Percentiles rank a stretch among this genome's conserved stretches.
phyloP scores from a whole-genome alignment of 2,329 filamentous ascomycete species.

The Alternaria postmessia region DNA sequence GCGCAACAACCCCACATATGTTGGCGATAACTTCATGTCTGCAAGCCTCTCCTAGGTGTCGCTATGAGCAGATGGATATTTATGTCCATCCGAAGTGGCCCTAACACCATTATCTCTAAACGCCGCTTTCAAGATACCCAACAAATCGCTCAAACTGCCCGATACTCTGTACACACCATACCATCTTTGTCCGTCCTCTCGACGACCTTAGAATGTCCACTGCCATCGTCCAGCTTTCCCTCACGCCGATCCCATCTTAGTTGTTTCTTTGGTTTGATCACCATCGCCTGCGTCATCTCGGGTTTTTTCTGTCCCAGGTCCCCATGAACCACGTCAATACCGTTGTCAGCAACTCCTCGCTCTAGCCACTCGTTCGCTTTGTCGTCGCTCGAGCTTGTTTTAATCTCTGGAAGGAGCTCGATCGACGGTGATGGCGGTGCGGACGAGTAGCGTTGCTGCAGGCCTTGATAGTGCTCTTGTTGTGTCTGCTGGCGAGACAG shows the following conservation, averaged over 20 bases:
- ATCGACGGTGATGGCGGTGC: slow-evolving; percentile 15
- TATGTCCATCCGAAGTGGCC: background rate
- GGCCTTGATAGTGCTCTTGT: slow-evolving; percentile 11
- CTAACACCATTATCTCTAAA: background rate
- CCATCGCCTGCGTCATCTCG: slow-evolving; percentile 3
- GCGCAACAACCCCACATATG: background rate
- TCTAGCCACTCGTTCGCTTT: slow-evolving; percentile 30
- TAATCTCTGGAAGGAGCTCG: slow-evolving; percentile 21
- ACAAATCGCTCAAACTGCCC: background rate
- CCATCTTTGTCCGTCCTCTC: background rate
- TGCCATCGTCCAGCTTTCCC: background rate
- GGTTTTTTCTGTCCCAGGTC: slow-evolving; percentile 11
- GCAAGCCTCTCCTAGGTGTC: background rate
- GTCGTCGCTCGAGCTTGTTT: slow-evolving; percentile 19
- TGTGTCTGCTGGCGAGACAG: slow-evolving; percentile 12
- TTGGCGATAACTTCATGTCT: background rate
- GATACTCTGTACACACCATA: background rate
- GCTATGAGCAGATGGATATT: background rate
- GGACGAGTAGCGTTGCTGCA: slow-evolving; percentile 15
- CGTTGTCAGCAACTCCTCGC: slow-evolving; percentile 10
- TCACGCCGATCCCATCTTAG: slow-evolving; percentile 13
- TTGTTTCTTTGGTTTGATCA: slow-evolving; percentile 8
- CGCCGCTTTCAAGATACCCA: background rate
- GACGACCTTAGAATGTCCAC: background rate
- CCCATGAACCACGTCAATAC: slow-evolving; percentile 6